Conservation (phyloP, 164 flowering plant genomes). For the Paratinospora sagittata region DNA sequence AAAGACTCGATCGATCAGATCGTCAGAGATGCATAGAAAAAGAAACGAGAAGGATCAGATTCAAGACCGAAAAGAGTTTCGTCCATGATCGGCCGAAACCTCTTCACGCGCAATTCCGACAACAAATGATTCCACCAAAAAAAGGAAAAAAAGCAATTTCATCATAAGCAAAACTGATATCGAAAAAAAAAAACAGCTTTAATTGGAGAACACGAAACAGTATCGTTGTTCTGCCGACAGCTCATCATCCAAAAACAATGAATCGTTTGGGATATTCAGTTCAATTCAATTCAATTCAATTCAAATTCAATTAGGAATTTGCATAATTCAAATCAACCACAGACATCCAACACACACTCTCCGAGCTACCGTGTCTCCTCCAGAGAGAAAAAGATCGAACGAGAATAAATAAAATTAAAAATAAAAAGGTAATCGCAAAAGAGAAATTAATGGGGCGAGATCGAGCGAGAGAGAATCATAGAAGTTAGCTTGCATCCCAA, state of each 20-base stretch:
- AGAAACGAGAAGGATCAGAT: background rate
- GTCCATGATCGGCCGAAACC: background rate
- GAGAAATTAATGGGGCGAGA: background rate
- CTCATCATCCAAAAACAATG: background rate
- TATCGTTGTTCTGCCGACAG: background rate
- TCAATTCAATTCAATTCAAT: background rate
- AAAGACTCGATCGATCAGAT: too few relatives aligned
- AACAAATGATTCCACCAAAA: background rate
- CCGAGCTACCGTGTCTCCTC: background rate
- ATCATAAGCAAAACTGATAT: background rate
- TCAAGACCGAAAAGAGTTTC: background rate
- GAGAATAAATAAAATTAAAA: background rate
- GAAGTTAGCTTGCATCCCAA: background rate
- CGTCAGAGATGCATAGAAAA: background rate
- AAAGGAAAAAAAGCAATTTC: background rate
- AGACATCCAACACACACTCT: background rate
- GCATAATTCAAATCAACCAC: background rate
- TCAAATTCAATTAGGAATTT: background rate
- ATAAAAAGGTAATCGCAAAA: background rate
- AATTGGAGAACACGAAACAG: background rate
- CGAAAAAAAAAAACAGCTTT: background rate
- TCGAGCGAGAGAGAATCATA: background rate
- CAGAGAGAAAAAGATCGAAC: background rate
- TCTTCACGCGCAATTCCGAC: background rate
- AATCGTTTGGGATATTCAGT: background rate